These are phyloP conservation scores for Rhamnella rubrinervis DNA, from an alignment of 331 rosid species.

Conservation along the genomic window DNA sequence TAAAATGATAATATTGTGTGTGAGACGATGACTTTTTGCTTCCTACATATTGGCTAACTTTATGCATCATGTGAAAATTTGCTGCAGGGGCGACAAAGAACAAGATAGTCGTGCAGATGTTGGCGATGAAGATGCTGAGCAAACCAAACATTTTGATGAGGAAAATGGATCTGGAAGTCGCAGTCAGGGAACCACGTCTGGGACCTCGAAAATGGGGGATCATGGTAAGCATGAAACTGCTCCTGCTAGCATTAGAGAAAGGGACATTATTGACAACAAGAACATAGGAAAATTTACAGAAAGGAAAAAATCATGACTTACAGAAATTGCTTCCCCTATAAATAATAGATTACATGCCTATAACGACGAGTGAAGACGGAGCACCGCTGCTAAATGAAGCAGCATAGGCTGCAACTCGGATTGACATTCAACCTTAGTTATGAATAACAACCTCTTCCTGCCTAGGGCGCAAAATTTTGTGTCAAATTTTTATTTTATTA, in stretches of 20 bases:
- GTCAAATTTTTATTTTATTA: too few relatives aligned
- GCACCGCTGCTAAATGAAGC: not conserved
- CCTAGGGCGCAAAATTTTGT: too few relatives aligned
- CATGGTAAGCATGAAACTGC: constrained; percentile 3
- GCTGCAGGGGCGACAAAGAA: constrained; percentile 57
- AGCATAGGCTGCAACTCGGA: not conserved
- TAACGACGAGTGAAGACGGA: not conserved
- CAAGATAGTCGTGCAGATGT: constrained; percentile 37
- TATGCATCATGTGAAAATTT: not conserved
- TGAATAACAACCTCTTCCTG: not conserved
- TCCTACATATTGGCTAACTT: too few relatives aligned
- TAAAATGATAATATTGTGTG: too few relatives aligned
- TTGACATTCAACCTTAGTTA: not conserved
- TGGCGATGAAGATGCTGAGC: constrained; percentile 38
- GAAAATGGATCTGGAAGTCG: constrained; percentile 37
- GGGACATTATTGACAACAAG: constrained; percentile 7
- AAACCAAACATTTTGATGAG: constrained; percentile 44
- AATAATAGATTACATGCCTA: not conserved
- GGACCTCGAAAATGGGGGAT: constrained; percentile 41
- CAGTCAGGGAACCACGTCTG: constrained; percentile 33
- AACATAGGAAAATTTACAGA: constrained; percentile 21
- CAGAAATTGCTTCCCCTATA: not conserved
- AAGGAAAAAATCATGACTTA: constrained; percentile 6
- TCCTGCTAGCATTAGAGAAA: constrained; percentile 6
- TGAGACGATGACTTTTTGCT: too few relatives aligned